Base-by-base conservation (phyloP, 2,329 filamentous ascomycete species). In the Pseudogymnoascus sp. region DNA sequence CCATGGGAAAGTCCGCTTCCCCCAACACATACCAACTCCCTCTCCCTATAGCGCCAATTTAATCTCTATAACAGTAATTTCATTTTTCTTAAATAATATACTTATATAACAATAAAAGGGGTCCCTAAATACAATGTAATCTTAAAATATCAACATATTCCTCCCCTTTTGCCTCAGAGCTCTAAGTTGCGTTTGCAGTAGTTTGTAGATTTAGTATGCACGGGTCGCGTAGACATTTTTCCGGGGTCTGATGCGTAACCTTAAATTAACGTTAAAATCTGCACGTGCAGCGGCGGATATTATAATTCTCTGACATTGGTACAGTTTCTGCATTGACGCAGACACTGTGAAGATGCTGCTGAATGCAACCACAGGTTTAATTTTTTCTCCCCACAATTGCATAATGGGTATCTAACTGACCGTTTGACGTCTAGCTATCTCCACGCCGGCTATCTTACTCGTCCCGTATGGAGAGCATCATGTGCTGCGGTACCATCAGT, bases 391-490 rank as follows among this genome's bases (percentile, higher is more conserved):
- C 11, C 8, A 31, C 1, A n/a, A 21, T 35, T 16, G 12, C n/a
- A 18, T 11, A 18, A 41, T 31, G 14, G 23, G 8, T 7, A 11
- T 59, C 16, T 16, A 58, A 40, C 18, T 61, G 40, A 75, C 70
- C 38, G 72, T 21, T 62, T 14, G 28, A 52, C 52, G 52, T 21
- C 35, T 68, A 96, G 91, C 88, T 16, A 77, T 96, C 33, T 81
- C 83, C 2, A 88, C 88, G 1, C 75, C 82, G 4, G 79, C 79
- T 59, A 79, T 90, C 49, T 82, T 96, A 16, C 82, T 97, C 8
- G 91, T 96, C 8, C 93, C 93, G 0, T 97, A 97, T 75, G 88
- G 88, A 66, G 76, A 81, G 38, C 88, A 87, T 71, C 93, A 97
- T 78, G 93, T 97, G 23, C 81, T 81, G 14, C 86, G 82, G 38